These are phyloP conservation scores for Podaxis pistillaris DNA, from an alignment of 768 basidiomycete species.

Conservation along the genomic window DNA sequence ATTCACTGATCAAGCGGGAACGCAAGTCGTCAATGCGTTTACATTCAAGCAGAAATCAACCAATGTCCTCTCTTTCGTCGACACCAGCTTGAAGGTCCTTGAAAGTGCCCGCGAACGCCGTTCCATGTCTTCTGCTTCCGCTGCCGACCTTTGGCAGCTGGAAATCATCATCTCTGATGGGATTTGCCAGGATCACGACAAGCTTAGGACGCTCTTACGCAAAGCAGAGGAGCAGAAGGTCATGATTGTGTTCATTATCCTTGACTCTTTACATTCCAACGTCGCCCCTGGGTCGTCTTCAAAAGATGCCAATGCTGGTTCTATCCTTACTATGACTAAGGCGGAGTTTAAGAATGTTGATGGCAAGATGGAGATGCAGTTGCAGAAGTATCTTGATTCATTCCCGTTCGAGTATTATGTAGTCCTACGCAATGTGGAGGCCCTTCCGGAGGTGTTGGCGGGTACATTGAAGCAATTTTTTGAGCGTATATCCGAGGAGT, in stretches of 20 bases:
- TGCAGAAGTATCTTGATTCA: constrained; percentile 88
- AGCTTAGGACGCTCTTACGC: constrained; percentile 73
- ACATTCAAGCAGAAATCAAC: constrained; percentile 88
- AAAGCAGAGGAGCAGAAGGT: constrained; percentile 87
- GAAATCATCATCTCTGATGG: constrained; percentile 99
- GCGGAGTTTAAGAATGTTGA: constrained; percentile 81
- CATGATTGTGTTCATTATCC: constrained; percentile 94
- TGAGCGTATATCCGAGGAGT: constrained; percentile 76
- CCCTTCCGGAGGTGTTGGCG: constrained; percentile 85
- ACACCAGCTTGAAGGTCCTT: constrained; percentile 71
- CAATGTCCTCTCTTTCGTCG: constrained; percentile 79
- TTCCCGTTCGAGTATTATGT: constrained; percentile 99
- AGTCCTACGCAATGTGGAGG: constrained; percentile 86
- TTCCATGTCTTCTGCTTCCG: constrained; percentile 55
- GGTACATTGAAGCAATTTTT: constrained; percentile 92
- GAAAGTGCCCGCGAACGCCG: constrained; percentile 75
- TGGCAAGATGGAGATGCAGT: constrained; percentile 82
- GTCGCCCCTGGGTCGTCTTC: constrained; percentile 18
- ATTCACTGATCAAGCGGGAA: constrained; percentile 78
- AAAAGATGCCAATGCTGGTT: constrained; percentile 46
- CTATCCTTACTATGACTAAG: constrained; percentile 92
- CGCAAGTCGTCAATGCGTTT: constrained; percentile 80
- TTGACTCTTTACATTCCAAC: constrained; percentile 76
- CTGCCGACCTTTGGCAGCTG: constrained; percentile 92
- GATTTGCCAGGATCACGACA: constrained; percentile 95